phyloP scores from a whole-genome alignment of 768 basidiomycete genomes.

The Rhizopogon vulgaris region DNA sequence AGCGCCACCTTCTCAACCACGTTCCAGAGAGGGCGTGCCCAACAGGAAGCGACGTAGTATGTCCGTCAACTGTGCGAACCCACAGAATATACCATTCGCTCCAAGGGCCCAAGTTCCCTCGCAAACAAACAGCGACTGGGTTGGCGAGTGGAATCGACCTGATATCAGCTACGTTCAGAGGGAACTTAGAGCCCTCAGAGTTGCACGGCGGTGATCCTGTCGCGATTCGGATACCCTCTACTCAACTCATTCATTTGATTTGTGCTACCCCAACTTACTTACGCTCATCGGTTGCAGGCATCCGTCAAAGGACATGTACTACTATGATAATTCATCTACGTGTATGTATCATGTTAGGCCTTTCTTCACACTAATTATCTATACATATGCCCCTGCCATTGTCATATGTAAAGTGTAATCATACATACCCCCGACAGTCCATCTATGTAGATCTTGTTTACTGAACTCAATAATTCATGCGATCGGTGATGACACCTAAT shows the following conservation, averaged over 20 bases:
- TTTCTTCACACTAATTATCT: background rate
- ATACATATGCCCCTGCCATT: constrained; percentile 1
- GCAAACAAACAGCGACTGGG: constrained; percentile 20
- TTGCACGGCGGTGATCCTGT: background rate
- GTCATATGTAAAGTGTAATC: constrained; percentile 1
- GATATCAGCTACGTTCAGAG: constrained; percentile 34
- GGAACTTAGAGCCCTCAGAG: constrained; percentile 26
- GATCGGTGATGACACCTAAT: no score
- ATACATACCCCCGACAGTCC: background rate
- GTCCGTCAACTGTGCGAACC: constrained; percentile 9
- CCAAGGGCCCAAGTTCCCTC: background rate
- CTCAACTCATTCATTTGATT: background rate
- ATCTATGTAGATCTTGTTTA: background rate
- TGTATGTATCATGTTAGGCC: constrained; percentile 8
- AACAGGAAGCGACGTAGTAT: constrained; percentile 7
- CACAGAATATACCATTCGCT: background rate
- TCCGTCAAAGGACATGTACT: constrained; percentile 3
- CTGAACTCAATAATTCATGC: background rate
- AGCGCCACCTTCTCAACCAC: background rate
- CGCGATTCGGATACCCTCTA: background rate
- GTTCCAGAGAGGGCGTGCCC: background rate
- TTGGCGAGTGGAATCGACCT: constrained; percentile 35
- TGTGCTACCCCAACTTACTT: background rate
- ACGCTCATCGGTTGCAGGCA: constrained; percentile 13
- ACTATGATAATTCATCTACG: background rate